These are phyloP conservation scores for Lycium ferocissimum DNA, from an alignment of 257 asterid species.

Conservation along the genomic window DNA sequence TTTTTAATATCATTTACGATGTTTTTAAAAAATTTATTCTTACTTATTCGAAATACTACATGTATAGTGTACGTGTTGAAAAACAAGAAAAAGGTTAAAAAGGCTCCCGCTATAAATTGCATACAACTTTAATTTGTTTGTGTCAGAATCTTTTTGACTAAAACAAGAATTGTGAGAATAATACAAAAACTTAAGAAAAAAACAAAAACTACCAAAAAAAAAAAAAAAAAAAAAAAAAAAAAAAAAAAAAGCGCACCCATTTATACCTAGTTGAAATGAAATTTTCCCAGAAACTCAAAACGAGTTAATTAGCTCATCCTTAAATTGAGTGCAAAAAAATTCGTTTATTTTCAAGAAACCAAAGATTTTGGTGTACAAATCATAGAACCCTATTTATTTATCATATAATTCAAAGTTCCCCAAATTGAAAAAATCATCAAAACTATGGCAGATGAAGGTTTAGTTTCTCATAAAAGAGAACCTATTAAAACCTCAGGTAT, in stretches of 20 bases:
- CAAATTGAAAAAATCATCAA: neutral
- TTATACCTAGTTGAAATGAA: conserved; percentile 20
- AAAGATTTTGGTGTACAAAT: neutral
- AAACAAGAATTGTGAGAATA: neutral
- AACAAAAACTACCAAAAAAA: neutral
- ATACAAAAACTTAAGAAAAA: neutral
- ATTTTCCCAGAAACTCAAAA: conserved; percentile 7
- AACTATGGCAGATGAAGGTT: conserved; percentile 75
- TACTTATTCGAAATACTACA: too few species aligned
- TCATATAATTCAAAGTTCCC: too few species aligned
- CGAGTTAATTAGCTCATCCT: neutral
- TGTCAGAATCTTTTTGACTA: conserved; percentile 21
- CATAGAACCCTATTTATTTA: too few species aligned
- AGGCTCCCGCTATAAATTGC: conserved; percentile 9
- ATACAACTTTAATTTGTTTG: neutral
- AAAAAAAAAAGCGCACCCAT: neutral
- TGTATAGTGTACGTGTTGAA: too few species aligned
- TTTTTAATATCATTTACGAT: too few species aligned
- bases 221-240: neutral
- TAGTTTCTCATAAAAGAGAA: conserved; percentile 63
- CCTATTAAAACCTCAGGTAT: conserved; percentile 83
- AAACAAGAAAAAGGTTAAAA: too few species aligned
- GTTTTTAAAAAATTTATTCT: too few species aligned
- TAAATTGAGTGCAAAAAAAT: neutral
- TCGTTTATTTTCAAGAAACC: too few species aligned